Evolutionary conservation across 202 grass and related monocot genomes (phyloP), one percentile per base, ranked within the genome.

Genomic region (Carex arenaria): DNA sequence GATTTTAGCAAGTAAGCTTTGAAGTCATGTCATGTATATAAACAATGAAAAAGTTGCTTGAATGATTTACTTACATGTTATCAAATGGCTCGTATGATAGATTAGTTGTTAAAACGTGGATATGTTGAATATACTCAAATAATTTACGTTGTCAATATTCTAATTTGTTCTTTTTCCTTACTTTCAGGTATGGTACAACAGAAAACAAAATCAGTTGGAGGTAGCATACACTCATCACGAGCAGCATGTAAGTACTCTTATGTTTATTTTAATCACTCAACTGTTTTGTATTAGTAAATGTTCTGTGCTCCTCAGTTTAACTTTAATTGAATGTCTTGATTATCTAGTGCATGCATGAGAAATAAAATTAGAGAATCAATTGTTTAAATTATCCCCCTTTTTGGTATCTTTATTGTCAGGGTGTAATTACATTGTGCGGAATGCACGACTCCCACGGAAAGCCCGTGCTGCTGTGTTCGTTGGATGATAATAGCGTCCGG

Each of bases 381-480:
- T 19, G 4, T 10, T 55, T 66, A 2, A 15, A 23, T 74, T 87
- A 49, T 19, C 8, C 79, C 83, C 53, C 68, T 38, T 75, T 32
- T 53, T 14, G 3, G 54, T 5, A 72, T 73, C 53, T 61, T 51
- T 10, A 10, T 75, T 36, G 45, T 65, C 7, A 98, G 95, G 95
- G 95, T 56, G 86, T 90, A 43, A 86, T 98, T 90, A 75, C 88
- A 7, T 85, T 98, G 20, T 81, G 85, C 82, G 95, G 95, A 32
- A 93, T 98, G 89, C 87, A 85, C 81, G 91, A 98, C 84, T 86
- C 82, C 65, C 87, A 89, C 78, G 86, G 89, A 74, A 98, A 98
- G 81, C 93, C 93, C 30, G 93, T 98, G 59, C 83, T 98, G 78
- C 63, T 95, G 11, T 98, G 91, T 89, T 93, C 95, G 0, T 78